phyloP scores from a whole-genome alignment of 768 basidiomycete genomes.

The Pulveroboletus frians region DNA sequence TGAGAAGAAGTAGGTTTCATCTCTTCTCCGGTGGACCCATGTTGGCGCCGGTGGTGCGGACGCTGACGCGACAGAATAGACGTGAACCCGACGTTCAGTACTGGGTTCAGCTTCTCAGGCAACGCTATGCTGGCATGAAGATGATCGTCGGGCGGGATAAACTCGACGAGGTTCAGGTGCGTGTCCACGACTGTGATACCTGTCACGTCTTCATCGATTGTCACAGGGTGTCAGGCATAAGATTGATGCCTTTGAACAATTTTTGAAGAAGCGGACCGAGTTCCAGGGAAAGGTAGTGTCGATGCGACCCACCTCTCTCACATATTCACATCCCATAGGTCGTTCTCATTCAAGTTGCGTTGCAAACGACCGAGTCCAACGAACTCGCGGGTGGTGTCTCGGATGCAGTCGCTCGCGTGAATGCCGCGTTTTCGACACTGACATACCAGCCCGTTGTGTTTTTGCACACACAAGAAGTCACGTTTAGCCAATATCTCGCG shows the following conservation, averaged over 20 bases:
- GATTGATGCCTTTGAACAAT: conserved; percentile 75
- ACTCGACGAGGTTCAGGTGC: conserved; percentile 74
- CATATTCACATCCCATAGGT: conserved; percentile 35
- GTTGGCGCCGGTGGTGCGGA: not conserved
- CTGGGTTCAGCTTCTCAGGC: conserved; percentile 74
- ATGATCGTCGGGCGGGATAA: conserved; percentile 86
- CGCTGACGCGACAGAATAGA: conserved; percentile 33
- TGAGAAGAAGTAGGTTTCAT: conserved; percentile 51
- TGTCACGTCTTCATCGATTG: not conserved
- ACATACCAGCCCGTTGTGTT: conserved; percentile 88
- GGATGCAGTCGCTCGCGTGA: conserved; percentile 71
- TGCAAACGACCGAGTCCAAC: conserved; percentile 75
- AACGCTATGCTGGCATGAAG: conserved; percentile 82
- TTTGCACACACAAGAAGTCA: conserved; percentile 77
- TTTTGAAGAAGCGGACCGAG: conserved; percentile 74
- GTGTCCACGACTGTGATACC: not conserved
- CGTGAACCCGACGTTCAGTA: conserved; percentile 73
- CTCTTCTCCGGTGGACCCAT: conserved; percentile 3
- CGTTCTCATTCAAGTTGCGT: conserved; percentile 82
- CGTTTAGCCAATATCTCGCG: conserved; percentile 82
- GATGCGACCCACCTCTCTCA: not conserved
- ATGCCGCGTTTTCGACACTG: conserved; percentile 75
- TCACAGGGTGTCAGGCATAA: conserved; percentile 72
- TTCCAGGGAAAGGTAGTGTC: conserved; percentile 62
- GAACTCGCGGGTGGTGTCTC: conserved; percentile 70